Conservation (phyloP, 805 yeast species). For the Saturnispora ahearnii region DNA sequence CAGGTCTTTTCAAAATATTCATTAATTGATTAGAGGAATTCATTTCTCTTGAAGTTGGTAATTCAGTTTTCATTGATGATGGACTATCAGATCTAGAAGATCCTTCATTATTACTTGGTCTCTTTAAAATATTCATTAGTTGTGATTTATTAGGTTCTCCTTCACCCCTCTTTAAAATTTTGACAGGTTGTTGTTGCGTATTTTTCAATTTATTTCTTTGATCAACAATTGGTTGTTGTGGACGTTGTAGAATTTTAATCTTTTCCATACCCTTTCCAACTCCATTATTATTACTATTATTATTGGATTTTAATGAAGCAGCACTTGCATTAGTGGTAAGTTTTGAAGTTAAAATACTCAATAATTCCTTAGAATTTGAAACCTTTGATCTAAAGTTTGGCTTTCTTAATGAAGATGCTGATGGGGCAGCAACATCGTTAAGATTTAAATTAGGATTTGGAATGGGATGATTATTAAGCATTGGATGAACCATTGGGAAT, state of each 20-base stretch:
- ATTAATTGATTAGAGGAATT: conserved; percentile 5
- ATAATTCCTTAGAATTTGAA: conserved; percentile 26
- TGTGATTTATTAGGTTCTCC: conserved; percentile 1
- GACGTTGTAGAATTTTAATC: background rate
- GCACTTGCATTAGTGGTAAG: background rate
- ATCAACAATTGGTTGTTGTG: background rate
- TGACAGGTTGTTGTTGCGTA: background rate
- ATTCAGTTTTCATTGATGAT: conserved; percentile 6
- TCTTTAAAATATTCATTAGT: conserved; percentile 2
- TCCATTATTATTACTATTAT: background rate
- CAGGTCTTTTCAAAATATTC: conserved; percentile 7
- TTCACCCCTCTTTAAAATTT: conserved; percentile 9
- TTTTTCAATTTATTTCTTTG: background rate
- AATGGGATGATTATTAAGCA: background rate
- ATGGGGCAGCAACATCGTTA: conserved; percentile 21
- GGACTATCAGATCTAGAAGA: background rate
- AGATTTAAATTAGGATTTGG: background rate
- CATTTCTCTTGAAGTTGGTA: conserved; percentile 2
- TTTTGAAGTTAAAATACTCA: conserved; percentile 22
- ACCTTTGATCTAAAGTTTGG: conserved; percentile 28
- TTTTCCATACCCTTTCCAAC: background rate
- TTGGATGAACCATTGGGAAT: conserved; percentile 10
- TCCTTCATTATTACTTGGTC: background rate
- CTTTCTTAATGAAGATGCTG: conserved; percentile 26
- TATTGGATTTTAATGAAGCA: background rate